These are phyloP conservation scores for Sinapis alba DNA, from an alignment of 441 rosid genomes.

Conservation along the genomic window DNA sequence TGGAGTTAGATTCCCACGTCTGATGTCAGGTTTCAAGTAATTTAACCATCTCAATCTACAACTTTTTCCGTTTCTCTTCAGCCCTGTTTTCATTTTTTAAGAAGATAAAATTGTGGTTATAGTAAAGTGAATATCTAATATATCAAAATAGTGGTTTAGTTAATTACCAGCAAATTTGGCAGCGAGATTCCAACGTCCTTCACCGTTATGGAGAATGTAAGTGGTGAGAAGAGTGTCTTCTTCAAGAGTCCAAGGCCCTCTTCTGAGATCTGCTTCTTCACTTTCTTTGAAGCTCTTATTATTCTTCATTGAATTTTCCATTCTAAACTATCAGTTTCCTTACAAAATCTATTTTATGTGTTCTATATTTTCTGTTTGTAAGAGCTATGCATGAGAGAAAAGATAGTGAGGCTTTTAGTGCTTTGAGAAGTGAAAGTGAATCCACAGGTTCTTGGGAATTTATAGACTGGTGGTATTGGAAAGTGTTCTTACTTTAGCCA, in stretches of 20 bases:
- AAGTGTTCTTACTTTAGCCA: conserved; percentile 30
- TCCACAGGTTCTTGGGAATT: conserved; percentile 25
- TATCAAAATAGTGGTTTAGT: not conserved
- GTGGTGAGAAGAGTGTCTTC: conserved; percentile 63
- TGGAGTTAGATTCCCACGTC: conserved; percentile 65
- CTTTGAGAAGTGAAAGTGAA: conserved; percentile 33
- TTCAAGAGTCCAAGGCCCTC: conserved; percentile 78
- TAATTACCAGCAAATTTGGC: conserved; percentile 55
- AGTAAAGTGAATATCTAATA: not conserved
- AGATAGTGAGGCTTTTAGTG: conserved; percentile 10
- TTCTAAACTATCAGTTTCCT: not conserved
- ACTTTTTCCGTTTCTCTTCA: conserved; percentile 66
- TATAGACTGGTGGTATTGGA: conserved; percentile 28
- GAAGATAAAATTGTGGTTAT: not conserved
- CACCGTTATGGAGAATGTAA: conserved; percentile 52
- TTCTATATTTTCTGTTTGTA: not conserved
- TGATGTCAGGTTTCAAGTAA: conserved; percentile 65
- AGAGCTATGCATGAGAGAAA: conserved; percentile 21
- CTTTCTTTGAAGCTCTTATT: conserved; percentile 29
- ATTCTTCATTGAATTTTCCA: conserved; percentile 13
- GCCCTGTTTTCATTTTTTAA: conserved; percentile 36
- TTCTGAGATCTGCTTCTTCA: conserved; percentile 48
- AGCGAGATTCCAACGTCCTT: conserved; percentile 67
- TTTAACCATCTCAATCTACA: conserved; percentile 71
- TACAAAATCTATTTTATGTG: not conserved